A percentile compares a stretch with the other conserved stretches of the same genome.
phyloP scores from a whole-genome alignment of 2,329 filamentous ascomycete species.

The Hypoxylon sp. region DNA sequence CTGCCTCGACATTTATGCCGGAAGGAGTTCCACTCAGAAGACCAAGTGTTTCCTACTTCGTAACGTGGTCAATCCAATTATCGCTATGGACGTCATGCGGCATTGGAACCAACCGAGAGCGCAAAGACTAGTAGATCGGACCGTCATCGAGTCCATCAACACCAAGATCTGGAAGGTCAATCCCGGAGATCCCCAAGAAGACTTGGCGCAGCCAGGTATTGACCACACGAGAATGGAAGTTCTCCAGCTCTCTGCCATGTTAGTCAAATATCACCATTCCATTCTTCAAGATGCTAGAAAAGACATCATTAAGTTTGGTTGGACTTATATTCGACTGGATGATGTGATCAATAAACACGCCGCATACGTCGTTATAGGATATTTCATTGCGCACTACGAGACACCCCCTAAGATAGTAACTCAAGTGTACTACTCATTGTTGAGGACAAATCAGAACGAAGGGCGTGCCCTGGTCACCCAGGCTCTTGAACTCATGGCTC shows the following conservation, averaged over 20 bases:
- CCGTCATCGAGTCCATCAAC: slow-evolving; percentile 90
- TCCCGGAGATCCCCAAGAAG: slow-evolving; percentile 84
- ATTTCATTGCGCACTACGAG: slow-evolving; percentile 97
- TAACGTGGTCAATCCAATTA: slow-evolving; percentile 93
- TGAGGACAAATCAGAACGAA: slow-evolving; percentile 96
- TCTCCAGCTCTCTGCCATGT: slow-evolving; percentile 91
- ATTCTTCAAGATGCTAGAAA: slow-evolving; percentile 93
- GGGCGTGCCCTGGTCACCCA: slow-evolving; percentile 93
- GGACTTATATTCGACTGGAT: slow-evolving; percentile 98
- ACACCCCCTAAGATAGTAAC: slow-evolving; percentile 96
- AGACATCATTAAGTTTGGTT: slow-evolving; percentile 98
- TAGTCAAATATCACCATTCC: slow-evolving; percentile 93
- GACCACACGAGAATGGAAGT: slow-evolving; percentile 97
- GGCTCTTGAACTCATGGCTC: slow-evolving; percentile 93
- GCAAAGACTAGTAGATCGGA: slow-evolving; percentile 84
- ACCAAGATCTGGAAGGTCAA: slow-evolving; percentile 95
- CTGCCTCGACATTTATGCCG: slow-evolving; percentile 89
- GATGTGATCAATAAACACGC: slow-evolving; percentile 99
- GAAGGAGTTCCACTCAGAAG: slow-evolving; percentile 83
- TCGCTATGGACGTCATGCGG: slow-evolving; percentile 95
- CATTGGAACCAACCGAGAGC: slow-evolving; percentile 76
- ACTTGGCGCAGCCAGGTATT: slow-evolving; percentile 85
- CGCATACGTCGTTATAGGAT: slow-evolving; percentile 95
- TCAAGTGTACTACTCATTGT: slow-evolving; percentile 91
- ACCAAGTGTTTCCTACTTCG: slow-evolving; percentile 94